phyloP scores from a whole-genome alignment of 169 alveolate genomes.

The Cryptosporidium muris region DNA sequence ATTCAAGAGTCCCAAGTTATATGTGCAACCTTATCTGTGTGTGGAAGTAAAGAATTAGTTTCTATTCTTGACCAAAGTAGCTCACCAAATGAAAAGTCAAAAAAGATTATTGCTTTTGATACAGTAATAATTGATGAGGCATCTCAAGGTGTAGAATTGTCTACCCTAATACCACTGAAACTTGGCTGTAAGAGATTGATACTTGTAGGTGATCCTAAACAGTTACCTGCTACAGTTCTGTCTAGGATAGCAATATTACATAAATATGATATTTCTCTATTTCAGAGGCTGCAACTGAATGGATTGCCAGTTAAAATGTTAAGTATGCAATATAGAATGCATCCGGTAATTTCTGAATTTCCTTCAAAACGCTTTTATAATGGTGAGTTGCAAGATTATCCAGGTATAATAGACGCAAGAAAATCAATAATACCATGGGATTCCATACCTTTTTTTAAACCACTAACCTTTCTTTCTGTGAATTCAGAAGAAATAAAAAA shows the following conservation, averaged over 20 bases:
- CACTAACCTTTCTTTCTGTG: constrained; percentile 86
- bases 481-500: constrained; percentile 81
- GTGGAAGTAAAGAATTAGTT: constrained; percentile 88
- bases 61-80: constrained; percentile 34
- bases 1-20: constrained; percentile 84
- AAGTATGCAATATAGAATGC: constrained; percentile 95
- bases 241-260: constrained; percentile 83
- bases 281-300: constrained; percentile 84
- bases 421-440: constrained; percentile 83
- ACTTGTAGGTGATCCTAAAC: constrained; percentile 97
- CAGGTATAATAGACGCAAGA: constrained; percentile 17
- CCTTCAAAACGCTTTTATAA: constrained; percentile 91
- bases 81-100: constrained; percentile 41
- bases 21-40: constrained; percentile 89
- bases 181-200: constrained; percentile 90
- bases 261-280: constrained; percentile 85
- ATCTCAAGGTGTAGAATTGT: constrained; percentile 91
- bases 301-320: constrained; percentile 79
- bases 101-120: constrained; percentile 68
- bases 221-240: constrained; percentile 96
- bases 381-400: constrained; percentile 72
- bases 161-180: constrained; percentile 81
- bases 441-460: constrained; percentile 85
- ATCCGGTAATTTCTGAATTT: constrained; percentile 92
- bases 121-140: constrained; percentile 98